Base-by-base conservation (phyloP, 179 eudicot species). In the Heliamphora pulchella region DNA sequence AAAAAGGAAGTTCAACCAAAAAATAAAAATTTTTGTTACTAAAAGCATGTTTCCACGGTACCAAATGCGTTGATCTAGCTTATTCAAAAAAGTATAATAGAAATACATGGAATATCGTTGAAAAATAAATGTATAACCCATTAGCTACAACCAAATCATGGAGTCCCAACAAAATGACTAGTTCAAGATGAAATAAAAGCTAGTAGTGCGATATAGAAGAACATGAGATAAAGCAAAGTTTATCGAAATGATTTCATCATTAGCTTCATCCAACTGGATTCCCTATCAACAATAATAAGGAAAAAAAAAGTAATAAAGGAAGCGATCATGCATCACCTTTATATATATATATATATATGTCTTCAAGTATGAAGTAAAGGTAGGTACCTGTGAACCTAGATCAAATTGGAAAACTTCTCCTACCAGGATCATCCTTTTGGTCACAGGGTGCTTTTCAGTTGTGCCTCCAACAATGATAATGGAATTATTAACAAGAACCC, bases 391-490 rank as follows among this genome's bases (percentile, higher is more conserved):
- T 68, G 87, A 76, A 67, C 67, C 77, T 17, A 87, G 71, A 79
- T 83, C 81, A 79, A 87, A 87, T 31, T 55, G 82, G 80, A 87
- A 87, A 9, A 87, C 78, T 74, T 87, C 87, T 58, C 89, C 89
- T 22, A 87, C 86, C 77, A 87, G 81, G 65, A 85, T 81, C 89
- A 85, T 87, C 80, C 85, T 81, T 73, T 85, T 87, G 0, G 87
- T 87, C 22, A 83, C 75, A 4, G 85, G 86, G 80, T 87, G 87
- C 75, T 87, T 87, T 61, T 87, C 86, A 15, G 31, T 31, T 31
- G 89, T 85, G 53, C 89, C 87, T 53, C 89, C 89, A 53, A 83
- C 84, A 57, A 87, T 77, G 59, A 87, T 78, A 51, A 87, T 87
- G 63, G 89, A 83, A 78, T 87, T 83, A 62, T 87, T 87, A 57